Conservation (phyloP, 1,284 basidiomycete species). For the Malassezia sp. region DNA sequence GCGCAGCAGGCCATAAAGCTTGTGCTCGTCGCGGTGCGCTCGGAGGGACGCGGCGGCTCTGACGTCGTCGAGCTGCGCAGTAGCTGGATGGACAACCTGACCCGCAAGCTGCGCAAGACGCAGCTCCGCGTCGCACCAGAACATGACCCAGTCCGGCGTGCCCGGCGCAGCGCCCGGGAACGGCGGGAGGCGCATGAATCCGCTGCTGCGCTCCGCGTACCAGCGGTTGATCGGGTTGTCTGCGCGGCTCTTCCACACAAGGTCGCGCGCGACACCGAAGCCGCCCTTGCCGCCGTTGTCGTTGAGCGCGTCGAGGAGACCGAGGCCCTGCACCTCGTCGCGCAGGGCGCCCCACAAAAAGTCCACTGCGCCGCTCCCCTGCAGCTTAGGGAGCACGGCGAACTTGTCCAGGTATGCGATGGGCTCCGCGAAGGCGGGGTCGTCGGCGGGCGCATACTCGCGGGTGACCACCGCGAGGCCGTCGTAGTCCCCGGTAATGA, state of each 20-base stretch:
- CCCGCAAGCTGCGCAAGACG: constrained; percentile 46
- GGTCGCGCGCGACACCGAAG: constrained; percentile 74
- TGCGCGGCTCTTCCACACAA: constrained; percentile 85
- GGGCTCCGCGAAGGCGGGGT: constrained; percentile 20
- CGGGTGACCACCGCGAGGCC: constrained; percentile 89
- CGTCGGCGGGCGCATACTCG: constrained; percentile 52
- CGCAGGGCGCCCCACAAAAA: constrained; percentile 97
- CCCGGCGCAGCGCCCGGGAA: constrained; percentile 14
- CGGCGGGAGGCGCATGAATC: constrained; percentile 60
- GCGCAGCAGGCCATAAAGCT: constrained; percentile 45
- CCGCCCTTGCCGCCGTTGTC: constrained; percentile 75
- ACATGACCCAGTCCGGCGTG: constrained; percentile 61
- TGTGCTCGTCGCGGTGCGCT: constrained; percentile 18
- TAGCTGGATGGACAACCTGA: constrained; percentile 23
- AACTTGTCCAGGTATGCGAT: constrained; percentile 98
- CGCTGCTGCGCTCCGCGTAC: constrained; percentile 93
- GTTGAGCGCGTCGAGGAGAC: constrained; percentile 83
- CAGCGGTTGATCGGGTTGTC: constrained; percentile 97
- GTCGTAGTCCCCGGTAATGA: constrained; percentile 89
- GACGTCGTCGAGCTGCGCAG: constrained; percentile 18
- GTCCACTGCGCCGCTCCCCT: constrained; percentile 96
- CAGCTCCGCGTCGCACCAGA: constrained; percentile 97
- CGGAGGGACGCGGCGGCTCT: constrained; percentile 20
- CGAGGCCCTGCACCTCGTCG: constrained; percentile 94
- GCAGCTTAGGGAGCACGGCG: constrained; percentile 81